phyloP scores from a whole-genome alignment of 164 flowering plant species.

The Malania oleifera region DNA sequence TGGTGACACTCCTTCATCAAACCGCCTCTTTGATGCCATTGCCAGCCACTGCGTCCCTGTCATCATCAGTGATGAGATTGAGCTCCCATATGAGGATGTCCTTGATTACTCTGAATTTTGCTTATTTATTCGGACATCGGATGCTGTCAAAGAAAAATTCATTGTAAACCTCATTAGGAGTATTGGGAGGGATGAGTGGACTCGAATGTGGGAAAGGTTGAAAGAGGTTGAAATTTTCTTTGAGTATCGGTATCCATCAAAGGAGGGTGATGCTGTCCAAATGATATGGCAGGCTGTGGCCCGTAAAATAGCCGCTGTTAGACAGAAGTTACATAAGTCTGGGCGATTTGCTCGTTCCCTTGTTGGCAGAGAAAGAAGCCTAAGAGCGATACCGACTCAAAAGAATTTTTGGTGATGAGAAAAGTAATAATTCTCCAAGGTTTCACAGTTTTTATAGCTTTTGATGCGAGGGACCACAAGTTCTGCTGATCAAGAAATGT shows the following conservation, averaged over 20 bases:
- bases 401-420: slow-evolving; percentile 29
- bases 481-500: no score
- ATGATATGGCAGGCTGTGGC: slow-evolving; percentile 88
- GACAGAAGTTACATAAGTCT: slow-evolving; percentile 41
- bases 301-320: slow-evolving; percentile 48
- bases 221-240: slow-evolving; percentile 50
- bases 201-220: slow-evolving; percentile 55
- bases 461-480: no score
- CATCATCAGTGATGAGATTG: slow-evolving; percentile 80
- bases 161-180: slow-evolving; percentile 52
- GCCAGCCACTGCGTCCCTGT: slow-evolving; percentile 92
- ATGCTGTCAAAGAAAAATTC: slow-evolving; percentile 56
- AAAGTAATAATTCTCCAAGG: no score
- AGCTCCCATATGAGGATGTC: slow-evolving; percentile 87
- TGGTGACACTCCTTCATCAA: slow-evolving; percentile 91
- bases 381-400: slow-evolving; percentile 15
- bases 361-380: slow-evolving; percentile 3
- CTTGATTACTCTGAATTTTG: slow-evolving; percentile 79
- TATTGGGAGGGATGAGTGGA: slow-evolving; percentile 66
- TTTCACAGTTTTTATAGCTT: no score
- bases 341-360: slow-evolving; percentile 28
- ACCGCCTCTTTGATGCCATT: slow-evolving; percentile 83
- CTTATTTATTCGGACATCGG: slow-evolving; percentile 64
- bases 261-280: slow-evolving; percentile 67
- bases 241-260: slow-evolving; percentile 67